These are phyloP conservation scores for Claviceps fusiformis DNA, from an alignment of 2,329 filamentous ascomycete genomes.

Conservation along the genomic window DNA sequence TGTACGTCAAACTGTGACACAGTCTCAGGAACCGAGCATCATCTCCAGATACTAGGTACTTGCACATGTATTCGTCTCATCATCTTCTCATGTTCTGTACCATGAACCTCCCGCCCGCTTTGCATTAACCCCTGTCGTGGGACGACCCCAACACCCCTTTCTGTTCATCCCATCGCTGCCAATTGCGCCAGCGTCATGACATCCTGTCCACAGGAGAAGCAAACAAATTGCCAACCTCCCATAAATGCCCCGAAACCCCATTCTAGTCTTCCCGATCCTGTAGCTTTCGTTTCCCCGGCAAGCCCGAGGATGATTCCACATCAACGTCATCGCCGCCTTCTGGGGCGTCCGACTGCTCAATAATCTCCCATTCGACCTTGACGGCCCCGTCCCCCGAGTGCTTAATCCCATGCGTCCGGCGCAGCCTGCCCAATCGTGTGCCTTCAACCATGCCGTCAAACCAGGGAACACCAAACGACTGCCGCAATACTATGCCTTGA, in stretches of 20 bases:
- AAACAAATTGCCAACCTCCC: background rate
- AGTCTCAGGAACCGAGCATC: too few relatives aligned
- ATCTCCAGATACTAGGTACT: too few relatives aligned
- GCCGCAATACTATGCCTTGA: slow-evolving; percentile 22
- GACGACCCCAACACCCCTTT: too few relatives aligned
- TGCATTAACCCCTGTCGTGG: too few relatives aligned
- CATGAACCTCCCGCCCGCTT: too few relatives aligned
- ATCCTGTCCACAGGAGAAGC: background rate
- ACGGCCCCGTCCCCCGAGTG: slow-evolving; percentile 48
- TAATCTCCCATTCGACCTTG: slow-evolving; percentile 70
- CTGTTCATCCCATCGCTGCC: background rate
- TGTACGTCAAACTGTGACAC: too few relatives aligned
- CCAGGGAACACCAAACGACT: slow-evolving; percentile 69
- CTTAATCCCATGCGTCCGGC: slow-evolving; percentile 42
- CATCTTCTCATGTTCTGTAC: too few relatives aligned
- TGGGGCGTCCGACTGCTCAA: slow-evolving; percentile 49
- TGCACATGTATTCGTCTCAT: too few relatives aligned
- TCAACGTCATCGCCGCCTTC: slow-evolving; percentile 22
- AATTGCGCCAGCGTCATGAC: background rate
- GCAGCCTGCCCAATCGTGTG: slow-evolving; percentile 56
- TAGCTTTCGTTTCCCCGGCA: slow-evolving; percentile 39
- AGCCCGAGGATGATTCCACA: slow-evolving; percentile 17
- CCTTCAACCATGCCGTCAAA: slow-evolving; percentile 72
- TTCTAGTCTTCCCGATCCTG: slow-evolving; percentile 23
- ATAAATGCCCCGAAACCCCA: background rate